A percentile compares a stretch with the other conserved stretches of the same genome.
phyloP scores from a whole-genome alignment of 352 stramenopile genomes.

The Phytophthora sojae region DNA sequence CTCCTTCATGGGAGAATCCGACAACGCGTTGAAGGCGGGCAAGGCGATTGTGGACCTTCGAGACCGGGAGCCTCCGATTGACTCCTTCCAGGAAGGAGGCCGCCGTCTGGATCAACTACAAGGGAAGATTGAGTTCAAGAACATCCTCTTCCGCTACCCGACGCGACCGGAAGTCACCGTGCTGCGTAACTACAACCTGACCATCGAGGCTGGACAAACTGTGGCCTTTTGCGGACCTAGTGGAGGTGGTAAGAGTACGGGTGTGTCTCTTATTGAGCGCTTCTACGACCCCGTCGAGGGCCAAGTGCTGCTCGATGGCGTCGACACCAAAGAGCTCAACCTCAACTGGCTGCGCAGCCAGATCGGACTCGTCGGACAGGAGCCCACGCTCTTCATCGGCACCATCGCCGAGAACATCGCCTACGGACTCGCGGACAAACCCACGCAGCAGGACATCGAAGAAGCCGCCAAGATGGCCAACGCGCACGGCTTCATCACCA shows the following conservation, averaged over 20 bases:
- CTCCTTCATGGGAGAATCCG: no score
- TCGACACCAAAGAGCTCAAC: conserved; percentile 57
- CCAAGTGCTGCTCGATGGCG: conserved; percentile 79
- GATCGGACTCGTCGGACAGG: conserved; percentile 68
- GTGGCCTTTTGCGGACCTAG: conserved; percentile 61
- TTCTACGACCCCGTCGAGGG: conserved; percentile 71
- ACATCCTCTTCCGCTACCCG: conserved; percentile 82
- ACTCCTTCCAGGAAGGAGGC: no score
- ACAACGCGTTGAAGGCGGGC: no score
- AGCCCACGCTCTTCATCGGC: conserved; percentile 67
- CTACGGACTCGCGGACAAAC: conserved; percentile 46
- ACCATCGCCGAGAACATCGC: conserved; percentile 70
- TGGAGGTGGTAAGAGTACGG: conserved; percentile 53
- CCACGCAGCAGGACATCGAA: conserved; percentile 71
- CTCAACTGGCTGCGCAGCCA: conserved; percentile 57
- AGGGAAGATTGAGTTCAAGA: conserved; percentile 56
- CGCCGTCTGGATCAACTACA: no score
- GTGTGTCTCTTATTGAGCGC: conserved; percentile 53
- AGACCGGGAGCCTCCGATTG: conserved; percentile 41
- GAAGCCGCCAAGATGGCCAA: conserved; percentile 73
- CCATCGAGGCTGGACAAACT: conserved; percentile 64
- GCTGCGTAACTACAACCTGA: conserved; percentile 83
- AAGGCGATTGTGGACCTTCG: conserved; percentile 42
- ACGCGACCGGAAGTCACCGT: conserved; percentile 63
- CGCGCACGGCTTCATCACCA: conserved; percentile 65